A percentile compares a stretch with the other conserved stretches of the same genome.
Evolutionary conservation across 352 stramenopile species (phyloP).

Genomic region (Phytopythium ostracodes): DNA sequence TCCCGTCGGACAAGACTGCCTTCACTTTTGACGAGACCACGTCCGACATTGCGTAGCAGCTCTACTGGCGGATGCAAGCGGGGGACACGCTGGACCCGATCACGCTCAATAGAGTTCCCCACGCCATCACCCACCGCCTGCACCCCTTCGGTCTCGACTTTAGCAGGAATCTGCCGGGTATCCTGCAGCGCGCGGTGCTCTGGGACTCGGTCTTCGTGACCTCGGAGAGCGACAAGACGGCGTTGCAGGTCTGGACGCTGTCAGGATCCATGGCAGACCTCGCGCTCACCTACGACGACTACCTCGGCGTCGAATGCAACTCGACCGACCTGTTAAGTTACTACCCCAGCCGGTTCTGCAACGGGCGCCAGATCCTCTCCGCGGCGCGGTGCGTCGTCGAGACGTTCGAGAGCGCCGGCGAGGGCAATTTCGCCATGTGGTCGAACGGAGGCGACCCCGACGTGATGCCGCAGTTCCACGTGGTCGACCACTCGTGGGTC

Average conservation of each 20-base stretch:
- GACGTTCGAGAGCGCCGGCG: constrained; percentile 20
- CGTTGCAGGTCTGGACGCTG: constrained; percentile 22
- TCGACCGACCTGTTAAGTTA: constrained; percentile 17
- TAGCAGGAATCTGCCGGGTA: constrained; percentile 11
- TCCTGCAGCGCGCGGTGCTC: constrained; percentile 26
- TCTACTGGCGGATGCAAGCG: constrained; percentile 17
- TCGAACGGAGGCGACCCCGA: constrained; percentile 13
- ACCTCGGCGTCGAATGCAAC: constrained; percentile 20
- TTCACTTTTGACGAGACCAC: constrained; percentile 26
- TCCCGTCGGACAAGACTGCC: not conserved
- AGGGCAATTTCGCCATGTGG: constrained; percentile 15
- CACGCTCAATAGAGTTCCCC: constrained; percentile 10
- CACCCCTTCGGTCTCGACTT: constrained; percentile 12
- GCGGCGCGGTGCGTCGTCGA: constrained; percentile 27
- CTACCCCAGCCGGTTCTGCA: constrained; percentile 20
- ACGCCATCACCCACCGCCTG: constrained; percentile 9
- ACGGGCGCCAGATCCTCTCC: constrained; percentile 22
- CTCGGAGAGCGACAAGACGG: constrained; percentile 2
- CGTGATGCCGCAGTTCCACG: constrained; percentile 8
- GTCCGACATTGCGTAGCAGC: constrained; percentile 28
- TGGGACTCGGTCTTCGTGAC: constrained; percentile 33
- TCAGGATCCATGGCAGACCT: constrained; percentile 25
- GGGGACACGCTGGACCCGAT: constrained; percentile 9
- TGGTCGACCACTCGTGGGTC: constrained; percentile 11
- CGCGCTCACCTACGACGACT: constrained; percentile 27